Evolutionary conservation across 2,329 filamentous ascomycete species (phyloP).

Genomic region (Metarhizium brunneum): DNA sequence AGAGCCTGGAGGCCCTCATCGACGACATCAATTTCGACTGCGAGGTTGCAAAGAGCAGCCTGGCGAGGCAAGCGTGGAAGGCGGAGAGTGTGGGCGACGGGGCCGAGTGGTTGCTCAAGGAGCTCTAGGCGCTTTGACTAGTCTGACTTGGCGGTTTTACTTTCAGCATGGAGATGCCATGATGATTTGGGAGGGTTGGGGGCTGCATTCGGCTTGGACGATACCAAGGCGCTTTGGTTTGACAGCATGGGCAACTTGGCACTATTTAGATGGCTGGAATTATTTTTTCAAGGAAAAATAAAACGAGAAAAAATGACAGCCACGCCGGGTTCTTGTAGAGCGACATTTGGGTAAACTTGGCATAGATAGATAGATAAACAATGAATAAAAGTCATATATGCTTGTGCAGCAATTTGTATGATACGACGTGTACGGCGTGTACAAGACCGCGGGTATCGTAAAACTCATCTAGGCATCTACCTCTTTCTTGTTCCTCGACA

Average conservation of each 20-base stretch:
- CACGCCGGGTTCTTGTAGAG: no score
- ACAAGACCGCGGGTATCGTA: neutral
- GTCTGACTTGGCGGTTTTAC: no score
- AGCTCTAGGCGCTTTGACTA: neutral
- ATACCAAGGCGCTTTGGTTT: no score
- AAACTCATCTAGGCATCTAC: neutral
- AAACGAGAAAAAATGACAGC: no score
- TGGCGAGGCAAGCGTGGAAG: conserved; percentile 56
- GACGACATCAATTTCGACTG: conserved; percentile 87
- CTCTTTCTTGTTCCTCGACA: neutral
- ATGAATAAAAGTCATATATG: neutral
- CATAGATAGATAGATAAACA: neutral
- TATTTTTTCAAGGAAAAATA: no score
- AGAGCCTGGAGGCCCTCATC: conserved; percentile 70
- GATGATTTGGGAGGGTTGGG: no score
- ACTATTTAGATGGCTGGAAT: no score
- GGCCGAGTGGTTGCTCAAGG: conserved; percentile 29
- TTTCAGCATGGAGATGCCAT: no score
- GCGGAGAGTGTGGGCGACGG: conserved; percentile 22
- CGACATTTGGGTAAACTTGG: neutral
- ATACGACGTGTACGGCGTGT: neutral
- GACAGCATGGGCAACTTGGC: no score
- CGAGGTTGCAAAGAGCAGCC: conserved; percentile 65
- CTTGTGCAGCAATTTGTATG: neutral
- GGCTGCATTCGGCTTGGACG: no score